These are phyloP conservation scores for Erigeron canadensis DNA, from an alignment of 129 eudicot genomes.

Conservation along the genomic window DNA sequence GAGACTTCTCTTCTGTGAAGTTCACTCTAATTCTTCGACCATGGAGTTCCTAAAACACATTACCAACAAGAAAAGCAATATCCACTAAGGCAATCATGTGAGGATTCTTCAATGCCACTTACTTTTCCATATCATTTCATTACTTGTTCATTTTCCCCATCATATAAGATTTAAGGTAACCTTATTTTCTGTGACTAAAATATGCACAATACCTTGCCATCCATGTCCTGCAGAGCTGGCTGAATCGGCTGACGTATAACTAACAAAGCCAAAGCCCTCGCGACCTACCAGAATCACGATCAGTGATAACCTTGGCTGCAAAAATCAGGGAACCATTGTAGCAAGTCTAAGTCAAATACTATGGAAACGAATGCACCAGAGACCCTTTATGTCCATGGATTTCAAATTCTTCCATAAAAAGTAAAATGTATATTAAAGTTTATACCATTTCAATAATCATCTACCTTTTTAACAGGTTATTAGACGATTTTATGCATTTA, in stretches of 20 bases:
- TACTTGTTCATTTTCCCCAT: no score
- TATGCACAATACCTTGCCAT: slow-evolving; percentile 69
- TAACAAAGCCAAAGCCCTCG: slow-evolving; percentile 89
- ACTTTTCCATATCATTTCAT: not conserved
- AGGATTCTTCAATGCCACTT: not conserved
- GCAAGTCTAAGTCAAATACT: slow-evolving; percentile 15
- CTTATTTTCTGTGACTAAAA: not conserved
- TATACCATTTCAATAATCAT: no score
- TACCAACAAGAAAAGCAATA: not conserved
- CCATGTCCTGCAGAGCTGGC: slow-evolving; percentile 79
- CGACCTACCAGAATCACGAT: slow-evolving; percentile 77
- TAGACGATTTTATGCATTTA: no score
- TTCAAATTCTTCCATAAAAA: no score
- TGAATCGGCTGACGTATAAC: slow-evolving; percentile 66
- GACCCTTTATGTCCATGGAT: no score
- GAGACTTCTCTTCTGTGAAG: slow-evolving; percentile 72
- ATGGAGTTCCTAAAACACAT: slow-evolving; percentile 67
- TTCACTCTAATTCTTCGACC: slow-evolving; percentile 76
- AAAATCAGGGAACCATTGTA: slow-evolving; percentile 11
- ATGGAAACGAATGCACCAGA: not conserved
- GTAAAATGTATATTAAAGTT: no score
- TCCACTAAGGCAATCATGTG: not conserved
- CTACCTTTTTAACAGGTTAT: no score
- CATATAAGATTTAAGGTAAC: not conserved
- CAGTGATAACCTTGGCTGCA: slow-evolving; percentile 75